phyloP scores from a whole-genome alignment of 495 filamentous ascomycete genomes.

The Glutinoglossum americanum region DNA sequence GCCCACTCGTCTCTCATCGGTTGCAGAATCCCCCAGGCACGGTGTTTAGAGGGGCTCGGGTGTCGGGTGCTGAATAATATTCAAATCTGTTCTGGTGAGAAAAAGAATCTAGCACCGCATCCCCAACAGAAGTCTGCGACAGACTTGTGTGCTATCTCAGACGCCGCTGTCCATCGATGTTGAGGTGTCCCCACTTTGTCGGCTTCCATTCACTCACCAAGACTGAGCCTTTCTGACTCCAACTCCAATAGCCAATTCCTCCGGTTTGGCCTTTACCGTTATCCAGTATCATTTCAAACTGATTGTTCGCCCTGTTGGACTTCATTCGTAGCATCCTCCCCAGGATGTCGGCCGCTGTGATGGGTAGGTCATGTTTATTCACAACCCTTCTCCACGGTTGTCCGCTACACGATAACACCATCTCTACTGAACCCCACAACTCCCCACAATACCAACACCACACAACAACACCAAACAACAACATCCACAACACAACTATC shows the following conservation, averaged over 20 bases:
- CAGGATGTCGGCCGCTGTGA: slow-evolving; percentile 3
- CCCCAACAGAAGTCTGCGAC: neutral
- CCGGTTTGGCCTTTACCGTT: neutral
- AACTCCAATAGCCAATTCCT: neutral
- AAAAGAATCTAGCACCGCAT: neutral
- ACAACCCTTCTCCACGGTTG: neutral
- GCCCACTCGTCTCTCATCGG: neutral
- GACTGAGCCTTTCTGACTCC: neutral
- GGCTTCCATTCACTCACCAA: neutral
- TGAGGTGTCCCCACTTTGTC: neutral
- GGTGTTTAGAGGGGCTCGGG: neutral
- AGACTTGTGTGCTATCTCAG: neutral
- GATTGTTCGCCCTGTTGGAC: neutral
- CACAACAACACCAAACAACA: neutral
- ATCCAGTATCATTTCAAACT: neutral
- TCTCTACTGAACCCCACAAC: neutral
- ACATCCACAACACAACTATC: neutral
- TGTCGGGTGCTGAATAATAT: slow-evolving; percentile 3
- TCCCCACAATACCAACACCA: neutral
- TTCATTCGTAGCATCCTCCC: neutral
- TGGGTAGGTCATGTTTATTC: slow-evolving; percentile 3
- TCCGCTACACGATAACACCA: neutral
- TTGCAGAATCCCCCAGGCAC: neutral
- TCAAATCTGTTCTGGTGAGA: neutral
- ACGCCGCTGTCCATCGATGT: neutral